These are phyloP conservation scores for Boletus sp. DNA, from an alignment of 1,284 basidiomycete species.

Conservation along the genomic window DNA sequence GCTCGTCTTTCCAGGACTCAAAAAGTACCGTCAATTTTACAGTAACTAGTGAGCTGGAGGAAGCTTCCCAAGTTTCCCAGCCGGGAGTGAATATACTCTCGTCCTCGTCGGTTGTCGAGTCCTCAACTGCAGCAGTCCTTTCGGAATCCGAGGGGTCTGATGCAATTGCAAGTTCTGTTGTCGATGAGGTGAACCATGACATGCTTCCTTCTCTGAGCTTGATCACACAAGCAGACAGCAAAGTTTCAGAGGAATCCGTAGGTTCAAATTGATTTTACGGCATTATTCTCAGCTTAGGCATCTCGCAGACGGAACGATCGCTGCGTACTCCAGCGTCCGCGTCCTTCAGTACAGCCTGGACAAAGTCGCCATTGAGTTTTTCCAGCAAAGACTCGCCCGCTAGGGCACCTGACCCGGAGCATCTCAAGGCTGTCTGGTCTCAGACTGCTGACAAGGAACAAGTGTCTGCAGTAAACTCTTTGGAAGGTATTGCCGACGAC, in stretches of 20 bases:
- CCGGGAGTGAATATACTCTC: slow-evolving; percentile 24
- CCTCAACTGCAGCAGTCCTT: slow-evolving; percentile 7
- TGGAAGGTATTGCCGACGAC: slow-evolving; percentile 76
- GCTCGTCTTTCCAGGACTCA: slow-evolving; percentile 42
- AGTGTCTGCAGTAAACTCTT: slow-evolving; percentile 65
- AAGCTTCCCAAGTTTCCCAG: slow-evolving; percentile 14
- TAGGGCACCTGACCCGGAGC: slow-evolving; percentile 69
- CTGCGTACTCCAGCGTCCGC: slow-evolving; percentile 50
- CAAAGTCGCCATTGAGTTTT: slow-evolving; percentile 55
- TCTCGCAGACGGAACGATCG: slow-evolving; percentile 40
- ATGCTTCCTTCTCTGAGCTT: slow-evolving; percentile 25
- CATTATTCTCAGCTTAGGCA: slow-evolving; percentile 10
- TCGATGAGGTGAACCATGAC: slow-evolving; percentile 25
- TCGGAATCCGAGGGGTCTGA: slow-evolving; percentile 8
- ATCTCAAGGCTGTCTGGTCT: slow-evolving; percentile 81
- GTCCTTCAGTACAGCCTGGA: slow-evolving; percentile 49
- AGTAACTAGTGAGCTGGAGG: slow-evolving; percentile 71
- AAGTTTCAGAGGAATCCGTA: slow-evolving; percentile 47
- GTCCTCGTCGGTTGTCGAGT: slow-evolving; percentile 23
- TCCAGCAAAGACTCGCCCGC: slow-evolving; percentile 59
- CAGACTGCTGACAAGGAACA: slow-evolving; percentile 64
- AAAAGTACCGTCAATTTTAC: slow-evolving; percentile 61
- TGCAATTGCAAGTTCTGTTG: slow-evolving; percentile 10
- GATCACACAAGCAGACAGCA: slow-evolving; percentile 40
- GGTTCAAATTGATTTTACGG: slow-evolving; percentile 23